A percentile compares a stretch with the other conserved stretches of the same genome.
Conservation (phyloP, 768 basidiomycete genomes). For the Tricholoma furcatifolium region DNA sequence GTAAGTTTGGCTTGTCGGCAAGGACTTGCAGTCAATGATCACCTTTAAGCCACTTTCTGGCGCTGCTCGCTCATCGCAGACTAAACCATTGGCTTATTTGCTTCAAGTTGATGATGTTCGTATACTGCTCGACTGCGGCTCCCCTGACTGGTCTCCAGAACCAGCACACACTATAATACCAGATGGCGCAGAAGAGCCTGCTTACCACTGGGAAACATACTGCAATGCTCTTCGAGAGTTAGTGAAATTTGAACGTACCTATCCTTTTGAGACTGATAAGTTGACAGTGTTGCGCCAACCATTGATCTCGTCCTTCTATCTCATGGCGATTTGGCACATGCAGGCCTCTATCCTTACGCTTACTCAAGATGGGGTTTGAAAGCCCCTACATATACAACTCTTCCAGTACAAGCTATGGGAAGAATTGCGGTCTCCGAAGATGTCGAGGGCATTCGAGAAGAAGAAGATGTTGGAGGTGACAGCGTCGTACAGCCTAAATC, state of each 20-base stretch:
- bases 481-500: slow-evolving; percentile 22
- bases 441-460: slow-evolving; percentile 74
- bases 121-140: slow-evolving; percentile 94
- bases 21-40: slow-evolving; percentile 59
- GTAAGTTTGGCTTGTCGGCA: neutral
- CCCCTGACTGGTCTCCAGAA: slow-evolving; percentile 82
- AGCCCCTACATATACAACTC: slow-evolving; percentile 90
- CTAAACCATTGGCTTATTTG: slow-evolving; percentile 76
- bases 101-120: slow-evolving; percentile 93
- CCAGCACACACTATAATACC: slow-evolving; percentile 31
- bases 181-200: slow-evolving; percentile 27
- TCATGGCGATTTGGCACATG: slow-evolving; percentile 87
- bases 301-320: slow-evolving; percentile 92
- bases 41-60: slow-evolving; percentile 92
- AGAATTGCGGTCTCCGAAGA: slow-evolving; percentile 90
- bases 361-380: slow-evolving; percentile 83
- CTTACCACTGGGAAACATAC: slow-evolving; percentile 61
- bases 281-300: slow-evolving; percentile 66
- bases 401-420: slow-evolving; percentile 95
- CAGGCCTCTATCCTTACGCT: slow-evolving; percentile 93
- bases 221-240: slow-evolving; percentile 68
- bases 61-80: slow-evolving; percentile 64
- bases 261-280: neutral
- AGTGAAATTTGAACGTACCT: slow-evolving; percentile 24
- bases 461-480: slow-evolving; percentile 63